Evolutionary conservation across 495 filamentous ascomycete species (phyloP).

Genomic region (Tuber calosporum): DNA sequence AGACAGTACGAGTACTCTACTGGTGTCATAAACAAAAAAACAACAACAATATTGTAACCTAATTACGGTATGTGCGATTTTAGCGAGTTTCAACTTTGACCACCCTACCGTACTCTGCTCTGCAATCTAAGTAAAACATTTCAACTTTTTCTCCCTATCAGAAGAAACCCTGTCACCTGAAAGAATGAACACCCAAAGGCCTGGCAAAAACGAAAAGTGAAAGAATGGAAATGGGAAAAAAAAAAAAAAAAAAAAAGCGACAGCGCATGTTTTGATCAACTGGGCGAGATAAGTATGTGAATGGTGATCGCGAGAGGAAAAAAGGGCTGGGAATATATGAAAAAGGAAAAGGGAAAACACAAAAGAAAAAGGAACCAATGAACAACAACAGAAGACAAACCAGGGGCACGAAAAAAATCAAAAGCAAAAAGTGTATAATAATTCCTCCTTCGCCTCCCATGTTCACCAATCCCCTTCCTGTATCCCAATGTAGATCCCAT

Average conservation of each 20-base stretch:
- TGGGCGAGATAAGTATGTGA: neutral
- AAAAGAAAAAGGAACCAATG: constrained; percentile 13
- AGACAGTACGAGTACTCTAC: neutral
- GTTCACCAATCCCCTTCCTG: constrained; percentile 1
- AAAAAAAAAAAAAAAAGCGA: neutral
- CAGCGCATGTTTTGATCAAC: neutral
- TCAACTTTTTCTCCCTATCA: neutral
- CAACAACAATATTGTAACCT: neutral
- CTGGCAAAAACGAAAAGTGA: neutral
- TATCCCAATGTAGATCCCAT: constrained; percentile 2
- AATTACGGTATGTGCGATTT: neutral
- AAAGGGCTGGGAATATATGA: constrained; percentile 4
- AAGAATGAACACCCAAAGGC: neutral
- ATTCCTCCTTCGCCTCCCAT: neutral
- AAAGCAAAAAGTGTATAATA: constrained; percentile 6
- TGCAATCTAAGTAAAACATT: neutral
- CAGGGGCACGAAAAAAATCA: neutral
- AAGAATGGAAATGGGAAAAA: constrained; percentile 16
- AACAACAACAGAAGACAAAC: neutral
- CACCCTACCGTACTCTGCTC: neutral
- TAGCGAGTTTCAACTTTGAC: neutral
- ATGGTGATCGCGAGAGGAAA: constrained; percentile 11
- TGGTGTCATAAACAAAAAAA: neutral
- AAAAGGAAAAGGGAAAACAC: constrained; percentile 13
- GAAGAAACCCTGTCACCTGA: neutral